Base-by-base conservation (phyloP, 1,284 basidiomycete species). In the Cutaneotrichosporon sp. region DNA sequence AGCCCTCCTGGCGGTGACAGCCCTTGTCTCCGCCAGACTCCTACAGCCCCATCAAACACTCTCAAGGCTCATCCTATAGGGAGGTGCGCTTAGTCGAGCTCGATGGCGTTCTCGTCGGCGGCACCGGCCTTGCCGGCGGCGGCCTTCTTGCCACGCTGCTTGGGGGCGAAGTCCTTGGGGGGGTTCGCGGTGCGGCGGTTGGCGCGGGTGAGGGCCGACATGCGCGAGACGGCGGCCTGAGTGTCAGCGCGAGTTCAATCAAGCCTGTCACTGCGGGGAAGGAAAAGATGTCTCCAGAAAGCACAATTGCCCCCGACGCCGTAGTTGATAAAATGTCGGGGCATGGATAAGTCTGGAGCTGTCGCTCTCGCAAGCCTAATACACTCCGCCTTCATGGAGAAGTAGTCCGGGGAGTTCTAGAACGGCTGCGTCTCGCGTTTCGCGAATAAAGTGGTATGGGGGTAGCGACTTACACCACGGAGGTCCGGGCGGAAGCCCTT, bases 401-500 rank as follows among this genome's bases (percentile, higher is more conserved):
- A 50, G 45, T 35, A 52, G 47, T 68, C 64, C 63, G 62, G 69
- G 63, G 67, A 66, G 67, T 68, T 68, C 67, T 70, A 67, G 56
- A 53, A 60, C 59, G 60, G 63, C 62, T 67, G 67, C 64, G 49
- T 41, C 7, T 10, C 26, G 26, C 10, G 26, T 15, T 7, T 12
- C 36, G 14, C 36, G 36, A 38, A 4, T 5, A 4, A 4, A 26
- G 33, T 8, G 5, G 36, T 5, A 45, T 3, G 17, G 17, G 20
- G 30, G 23, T 30, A 20, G 18, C 10, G n/a, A 83, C 88, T 83
- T 78, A 90, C 89, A 51, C 79, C 73, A 59, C 88, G 83, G 69
- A 92, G 83, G 76, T 92, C 89, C 59, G 87, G 80, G 58, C 89
- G 83, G 81, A 90, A 91, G 52, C 84, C 84, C 69, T 80, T 81